Conservation (phyloP, 2,329 filamentous ascomycete species). For the Aspergillus vadensis region DNA sequence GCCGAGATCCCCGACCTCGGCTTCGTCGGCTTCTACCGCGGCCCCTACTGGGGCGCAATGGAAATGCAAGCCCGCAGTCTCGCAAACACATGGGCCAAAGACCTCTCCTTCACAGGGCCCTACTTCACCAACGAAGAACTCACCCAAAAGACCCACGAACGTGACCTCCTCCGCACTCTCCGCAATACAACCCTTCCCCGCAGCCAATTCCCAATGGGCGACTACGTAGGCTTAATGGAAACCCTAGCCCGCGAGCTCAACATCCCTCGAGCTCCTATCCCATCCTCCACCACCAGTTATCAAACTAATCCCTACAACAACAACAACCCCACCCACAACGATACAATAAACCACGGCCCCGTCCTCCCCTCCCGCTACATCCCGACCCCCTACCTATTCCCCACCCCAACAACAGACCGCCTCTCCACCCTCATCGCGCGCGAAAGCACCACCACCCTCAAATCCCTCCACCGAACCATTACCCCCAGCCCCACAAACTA, state of each 20-base stretch:
- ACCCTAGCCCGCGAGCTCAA: constrained; percentile 64
- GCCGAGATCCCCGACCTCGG: constrained; percentile 65
- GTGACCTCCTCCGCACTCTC: constrained; percentile 27
- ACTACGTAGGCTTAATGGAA: constrained; percentile 76
- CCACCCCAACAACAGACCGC: neutral
- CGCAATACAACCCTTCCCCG: constrained; percentile 36
- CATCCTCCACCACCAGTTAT: constrained; percentile 6
- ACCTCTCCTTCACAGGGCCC: neutral
- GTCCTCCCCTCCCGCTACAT: constrained; percentile 57
- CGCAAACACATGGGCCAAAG: constrained; percentile 59
- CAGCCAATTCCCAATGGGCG: constrained; percentile 78
- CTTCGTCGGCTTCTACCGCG: constrained; percentile 82
- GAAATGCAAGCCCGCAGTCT: constrained; percentile 80
- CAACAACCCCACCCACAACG: constrained; percentile 18
- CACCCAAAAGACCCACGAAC: constrained; percentile 26
- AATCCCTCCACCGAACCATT: constrained; percentile 45
- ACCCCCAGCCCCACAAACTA: constrained; percentile 30
- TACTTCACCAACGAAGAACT: constrained; percentile 17
- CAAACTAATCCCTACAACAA: constrained; percentile 1
- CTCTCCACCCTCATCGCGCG: neutral
- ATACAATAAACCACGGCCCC: constrained; percentile 27
- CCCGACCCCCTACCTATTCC: neutral
- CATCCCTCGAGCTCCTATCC: constrained; percentile 48
- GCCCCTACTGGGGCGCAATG: constrained; percentile 83
- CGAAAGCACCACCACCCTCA: constrained; percentile 13